Base-by-base conservation (phyloP, 2,329 filamentous ascomycete species). In the Stagonosporopsis cucurbitacearum region DNA sequence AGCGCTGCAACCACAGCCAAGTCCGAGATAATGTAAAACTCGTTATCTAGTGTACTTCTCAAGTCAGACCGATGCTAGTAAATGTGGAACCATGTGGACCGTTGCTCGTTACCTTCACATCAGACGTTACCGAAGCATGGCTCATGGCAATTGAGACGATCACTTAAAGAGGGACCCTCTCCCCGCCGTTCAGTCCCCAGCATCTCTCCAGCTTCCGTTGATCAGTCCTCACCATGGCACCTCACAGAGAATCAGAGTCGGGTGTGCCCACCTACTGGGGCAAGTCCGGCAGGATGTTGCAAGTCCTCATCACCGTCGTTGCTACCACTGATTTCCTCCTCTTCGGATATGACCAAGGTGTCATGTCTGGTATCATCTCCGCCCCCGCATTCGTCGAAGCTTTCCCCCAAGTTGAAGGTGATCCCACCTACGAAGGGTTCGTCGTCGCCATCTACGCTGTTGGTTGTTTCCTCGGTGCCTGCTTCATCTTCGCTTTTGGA, bases 401-500 rank as follows among this genome's bases (percentile, higher is more conserved):
- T 13, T 78, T 79, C 47, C 76, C 76, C 7, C 64, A 77, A 55
- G 73, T 75, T 41, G 59, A 73, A 0, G 64, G 60, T 19, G 67
- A 82, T 63, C 64, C 60, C 8, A 69, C 63, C 41, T 69, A 67
- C 66, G 67, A 80, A 60, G 80, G 79, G 49, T 79, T 78, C 53
- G 78, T 83, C 30, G 79, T 79, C 7, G 75, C 81, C 25, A 81
- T 81, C 61, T 84, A 83, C 70, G 80, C 81, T 58, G 67, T 82
- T 32, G 81, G 81, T n/a, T 79, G 76, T 54, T 68, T 79, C 26
- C 60, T 77, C 19, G 77, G 77, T 37, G 75, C 77, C 7, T 70
- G 75, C 58, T 74, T 77, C 60, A 71, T 73, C 54, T 71, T 78
- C 26, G 46, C 60, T 4, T 68, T 68, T 17, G 77, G 76, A 30